Conservation (phyloP, 2,329 filamentous ascomycete genomes). For the Sporothrix curviconia region DNA sequence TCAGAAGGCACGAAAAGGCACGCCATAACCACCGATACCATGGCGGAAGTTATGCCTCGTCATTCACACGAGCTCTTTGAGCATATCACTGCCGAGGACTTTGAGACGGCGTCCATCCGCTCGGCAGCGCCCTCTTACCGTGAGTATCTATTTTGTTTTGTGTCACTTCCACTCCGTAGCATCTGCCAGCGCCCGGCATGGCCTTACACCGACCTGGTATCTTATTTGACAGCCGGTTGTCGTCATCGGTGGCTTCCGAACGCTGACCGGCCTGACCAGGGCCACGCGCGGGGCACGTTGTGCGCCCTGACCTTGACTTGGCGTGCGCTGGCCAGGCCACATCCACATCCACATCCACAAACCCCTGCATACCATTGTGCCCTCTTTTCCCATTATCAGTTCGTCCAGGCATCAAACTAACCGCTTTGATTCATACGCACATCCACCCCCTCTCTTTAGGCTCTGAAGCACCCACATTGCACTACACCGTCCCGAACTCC, state of each 20-base stretch:
- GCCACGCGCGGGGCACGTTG: no score
- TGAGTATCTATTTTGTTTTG: no score
- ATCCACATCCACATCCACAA: no score
- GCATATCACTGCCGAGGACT: conserved; percentile 44
- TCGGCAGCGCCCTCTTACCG: conserved; percentile 64
- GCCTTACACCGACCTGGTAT: no score
- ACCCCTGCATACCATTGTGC: no score
- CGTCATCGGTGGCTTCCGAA: conserved; percentile 5
- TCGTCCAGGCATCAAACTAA: background rate
- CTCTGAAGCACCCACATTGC: conserved; percentile 60
- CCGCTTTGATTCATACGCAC: background rate
- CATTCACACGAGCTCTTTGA: conserved; percentile 16
- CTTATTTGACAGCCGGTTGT: no score
- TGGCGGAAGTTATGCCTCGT: conserved; percentile 13
- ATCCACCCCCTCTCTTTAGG: conserved; percentile 30
- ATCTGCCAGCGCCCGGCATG: no score
- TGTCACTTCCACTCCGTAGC: no score
- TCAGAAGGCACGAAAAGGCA: no score
- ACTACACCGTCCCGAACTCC: conserved; percentile 42
- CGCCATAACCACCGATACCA: background rate
- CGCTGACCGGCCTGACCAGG: background rate
- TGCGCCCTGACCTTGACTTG: no score
- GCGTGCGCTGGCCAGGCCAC: no score
- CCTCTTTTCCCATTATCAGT: background rate
- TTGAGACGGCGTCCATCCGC: conserved; percentile 60